Percentiles rank a stretch among this genome's conserved stretches.
Conservation (phyloP, 148 eudicot species). For the Chenopodium quinoa region DNA sequence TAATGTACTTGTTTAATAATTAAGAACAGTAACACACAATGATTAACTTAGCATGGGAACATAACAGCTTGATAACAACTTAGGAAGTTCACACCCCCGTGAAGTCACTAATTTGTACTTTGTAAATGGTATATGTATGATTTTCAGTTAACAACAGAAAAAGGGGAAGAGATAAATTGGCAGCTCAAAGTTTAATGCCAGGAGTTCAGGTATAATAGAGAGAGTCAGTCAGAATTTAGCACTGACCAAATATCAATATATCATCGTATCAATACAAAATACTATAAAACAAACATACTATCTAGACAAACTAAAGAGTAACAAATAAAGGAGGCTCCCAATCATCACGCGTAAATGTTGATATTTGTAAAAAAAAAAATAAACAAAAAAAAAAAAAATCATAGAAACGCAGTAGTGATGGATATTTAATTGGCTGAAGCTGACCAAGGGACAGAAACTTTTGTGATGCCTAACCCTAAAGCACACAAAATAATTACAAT, state of each 20-base stretch:
- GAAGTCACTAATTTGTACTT: not conserved
- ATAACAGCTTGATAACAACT: no score
- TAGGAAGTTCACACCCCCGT: not conserved
- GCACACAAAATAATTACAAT: not conserved
- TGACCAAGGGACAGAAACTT: no score
- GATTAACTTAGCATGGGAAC: no score
- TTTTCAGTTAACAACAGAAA: not conserved
- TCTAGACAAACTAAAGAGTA: not conserved
- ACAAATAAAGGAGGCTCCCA: no score
- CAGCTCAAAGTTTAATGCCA: no score
- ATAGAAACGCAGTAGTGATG: no score
- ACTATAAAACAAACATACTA: not conserved
- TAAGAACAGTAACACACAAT: not conserved
- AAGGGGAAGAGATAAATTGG: not conserved
- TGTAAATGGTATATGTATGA: not conserved
- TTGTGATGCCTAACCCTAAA: not conserved
- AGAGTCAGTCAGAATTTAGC: no score
- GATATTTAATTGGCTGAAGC: no score
- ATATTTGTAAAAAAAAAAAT: not conserved
- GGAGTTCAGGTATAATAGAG: not conserved
- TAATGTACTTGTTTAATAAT: not conserved
- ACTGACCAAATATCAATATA: no score
- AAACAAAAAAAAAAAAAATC: no score
- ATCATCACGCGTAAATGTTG: not conserved
- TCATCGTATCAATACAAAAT: not conserved